Conservation (phyloP, 1,284 basidiomycete genomes). For the Filobasidium uniguttulatum region DNA sequence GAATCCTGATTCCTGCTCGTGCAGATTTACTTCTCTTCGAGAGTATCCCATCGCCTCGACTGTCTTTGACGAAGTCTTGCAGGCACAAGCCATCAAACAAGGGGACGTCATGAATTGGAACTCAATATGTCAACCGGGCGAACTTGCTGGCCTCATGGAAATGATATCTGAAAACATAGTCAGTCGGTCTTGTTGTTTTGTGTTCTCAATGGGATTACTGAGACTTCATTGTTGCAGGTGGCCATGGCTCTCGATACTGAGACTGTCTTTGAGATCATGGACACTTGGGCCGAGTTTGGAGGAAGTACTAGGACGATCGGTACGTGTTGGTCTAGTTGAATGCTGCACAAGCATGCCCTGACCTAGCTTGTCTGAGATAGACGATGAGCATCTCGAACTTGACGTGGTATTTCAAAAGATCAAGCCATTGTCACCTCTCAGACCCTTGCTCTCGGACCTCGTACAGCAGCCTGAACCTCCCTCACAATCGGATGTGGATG, state of each 20-base stretch:
- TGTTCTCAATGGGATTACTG: neutral
- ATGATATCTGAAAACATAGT: slow-evolving; percentile 8
- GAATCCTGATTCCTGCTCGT: neutral
- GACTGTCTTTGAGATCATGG: slow-evolving; percentile 4
- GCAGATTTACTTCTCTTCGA: neutral
- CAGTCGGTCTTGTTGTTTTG: neutral
- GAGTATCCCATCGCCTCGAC: neutral
- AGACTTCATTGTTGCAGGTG: neutral
- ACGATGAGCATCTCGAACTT: slow-evolving; percentile 10
- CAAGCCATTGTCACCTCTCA: too few relatives aligned
- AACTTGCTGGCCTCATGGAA: slow-evolving; percentile 3
- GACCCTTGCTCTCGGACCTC: too few relatives aligned
- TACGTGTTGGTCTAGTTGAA: too few relatives aligned
- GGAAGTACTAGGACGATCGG: neutral
- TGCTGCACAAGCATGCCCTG: slow-evolving; percentile 1
- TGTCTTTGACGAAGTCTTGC: neutral
- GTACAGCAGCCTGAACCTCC: too few relatives aligned
- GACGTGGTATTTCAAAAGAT: slow-evolving; percentile 3
- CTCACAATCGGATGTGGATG: too few relatives aligned
- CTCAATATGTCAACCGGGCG: slow-evolving; percentile 4
- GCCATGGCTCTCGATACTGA: slow-evolving; percentile 6
- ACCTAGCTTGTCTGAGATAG: neutral
- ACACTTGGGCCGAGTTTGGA: neutral
- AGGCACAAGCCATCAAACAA: slow-evolving; percentile 1
- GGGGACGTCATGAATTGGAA: slow-evolving; percentile 7